phyloP scores from a whole-genome alignment of 306 rosid species.

The Prosopis cineraria region DNA sequence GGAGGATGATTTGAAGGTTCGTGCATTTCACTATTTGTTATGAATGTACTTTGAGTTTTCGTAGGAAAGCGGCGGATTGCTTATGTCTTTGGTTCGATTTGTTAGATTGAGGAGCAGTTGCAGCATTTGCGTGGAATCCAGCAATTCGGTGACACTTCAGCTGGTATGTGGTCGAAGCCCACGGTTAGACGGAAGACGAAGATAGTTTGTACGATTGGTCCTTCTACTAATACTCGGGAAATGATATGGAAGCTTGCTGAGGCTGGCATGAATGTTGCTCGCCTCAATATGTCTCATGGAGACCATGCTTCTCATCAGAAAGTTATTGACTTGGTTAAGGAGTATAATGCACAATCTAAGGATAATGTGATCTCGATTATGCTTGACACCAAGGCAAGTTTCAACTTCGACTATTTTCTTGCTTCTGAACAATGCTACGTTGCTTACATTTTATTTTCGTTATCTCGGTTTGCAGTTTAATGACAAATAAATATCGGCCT shows the following conservation, averaged over 20 bases:
- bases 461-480: not conserved
- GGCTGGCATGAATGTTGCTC: slow-evolving; percentile 97
- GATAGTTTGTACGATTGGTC: slow-evolving; percentile 97
- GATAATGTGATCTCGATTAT: slow-evolving; percentile 88
- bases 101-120: slow-evolving; percentile 64
- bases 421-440: not conserved
- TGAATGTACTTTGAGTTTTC: not conserved
- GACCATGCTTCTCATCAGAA: slow-evolving; percentile 97
- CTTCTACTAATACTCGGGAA: slow-evolving; percentile 86
- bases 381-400: slow-evolving; percentile 90
- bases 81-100: slow-evolving; percentile 10
- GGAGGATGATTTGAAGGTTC: slow-evolving; percentile 70
- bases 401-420: not conserved
- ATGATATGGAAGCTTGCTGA: slow-evolving; percentile 99
- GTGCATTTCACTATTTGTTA: slow-evolving; percentile 6
- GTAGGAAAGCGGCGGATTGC: not conserved
- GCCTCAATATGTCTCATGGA: slow-evolving; percentile 96
- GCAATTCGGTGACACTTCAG: slow-evolving; percentile 59
- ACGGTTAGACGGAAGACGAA: slow-evolving; percentile 86
- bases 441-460: slow-evolving; percentile 6
- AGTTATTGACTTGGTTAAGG: slow-evolving; percentile 93
- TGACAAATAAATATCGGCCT: not conserved
- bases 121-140: slow-evolving; percentile 55
- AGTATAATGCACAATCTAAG: slow-evolving; percentile 73
- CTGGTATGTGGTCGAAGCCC: slow-evolving; percentile 87